Evolutionary conservation across 805 yeast species (phyloP).

Genomic region (Starmerella tilneyi): DNA sequence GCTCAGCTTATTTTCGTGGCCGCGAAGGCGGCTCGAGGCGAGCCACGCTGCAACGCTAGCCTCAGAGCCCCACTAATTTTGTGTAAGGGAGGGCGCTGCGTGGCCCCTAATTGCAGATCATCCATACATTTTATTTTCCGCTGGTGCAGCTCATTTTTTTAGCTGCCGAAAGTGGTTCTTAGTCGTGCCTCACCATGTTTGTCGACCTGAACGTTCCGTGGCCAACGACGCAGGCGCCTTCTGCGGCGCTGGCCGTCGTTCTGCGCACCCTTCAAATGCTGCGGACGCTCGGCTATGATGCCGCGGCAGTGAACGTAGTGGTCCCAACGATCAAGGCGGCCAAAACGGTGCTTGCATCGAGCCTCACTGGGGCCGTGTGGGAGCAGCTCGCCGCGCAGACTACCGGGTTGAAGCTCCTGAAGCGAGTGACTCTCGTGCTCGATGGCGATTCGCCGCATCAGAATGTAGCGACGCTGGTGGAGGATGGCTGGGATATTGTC

Average conservation of each 20-base stretch:
- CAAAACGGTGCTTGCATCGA: constrained; percentile 16
- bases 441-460: constrained; percentile 39
- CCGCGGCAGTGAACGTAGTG: constrained; percentile 61
- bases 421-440: constrained; percentile 64
- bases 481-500: constrained; percentile 53
- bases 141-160: too few relatives aligned
- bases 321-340: constrained; percentile 18
- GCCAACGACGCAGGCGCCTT: constrained; percentile 23
- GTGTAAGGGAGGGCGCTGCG: too few relatives aligned
- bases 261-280: constrained; percentile 25
- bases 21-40: too few relatives aligned
- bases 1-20: too few relatives aligned
- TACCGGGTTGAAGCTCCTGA: constrained; percentile 42
- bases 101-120: neutral
- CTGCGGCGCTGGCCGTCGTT: constrained; percentile 16
- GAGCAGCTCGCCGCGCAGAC: constrained; percentile 30
- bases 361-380: constrained; percentile 25
- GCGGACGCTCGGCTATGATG: constrained; percentile 49
- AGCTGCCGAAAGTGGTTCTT: constrained; percentile 1
- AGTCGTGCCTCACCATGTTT: constrained; percentile 23
- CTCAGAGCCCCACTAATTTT: too few relatives aligned
- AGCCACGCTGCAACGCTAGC: too few relatives aligned
- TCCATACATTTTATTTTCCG: too few relatives aligned
- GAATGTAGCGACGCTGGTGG: constrained; percentile 14
- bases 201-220: constrained; percentile 33